Conservation (phyloP, 2,329 filamentous ascomycete species). For the Penicillium sp. region DNA sequence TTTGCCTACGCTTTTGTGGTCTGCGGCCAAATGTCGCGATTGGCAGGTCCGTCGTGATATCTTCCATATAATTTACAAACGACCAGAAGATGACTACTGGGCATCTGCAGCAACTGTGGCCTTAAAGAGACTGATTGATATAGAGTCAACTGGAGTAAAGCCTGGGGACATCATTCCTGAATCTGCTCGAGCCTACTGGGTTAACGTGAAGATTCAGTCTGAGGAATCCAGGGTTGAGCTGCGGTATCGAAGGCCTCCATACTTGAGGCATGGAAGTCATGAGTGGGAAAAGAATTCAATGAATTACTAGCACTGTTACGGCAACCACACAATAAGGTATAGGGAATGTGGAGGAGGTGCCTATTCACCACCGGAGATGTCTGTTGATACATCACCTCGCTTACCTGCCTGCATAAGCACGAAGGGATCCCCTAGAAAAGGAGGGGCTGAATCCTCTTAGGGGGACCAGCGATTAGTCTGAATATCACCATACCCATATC, state of each 20-base stretch:
- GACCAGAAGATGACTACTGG: neutral
- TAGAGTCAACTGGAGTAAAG: conserved; percentile 1
- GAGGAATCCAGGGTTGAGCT: neutral
- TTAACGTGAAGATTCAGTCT: neutral
- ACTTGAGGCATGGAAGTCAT: no score
- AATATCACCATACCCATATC: conserved; percentile 2
- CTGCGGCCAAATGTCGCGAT: neutral
- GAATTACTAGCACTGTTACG: no score
- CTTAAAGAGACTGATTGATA: neutral
- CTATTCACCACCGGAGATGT: neutral
- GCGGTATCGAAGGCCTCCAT: neutral
- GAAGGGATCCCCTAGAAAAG: neutral
- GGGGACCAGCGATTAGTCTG: neutral
- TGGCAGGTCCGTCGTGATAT: conserved; percentile 3
- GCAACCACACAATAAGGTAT: conserved; percentile 2
- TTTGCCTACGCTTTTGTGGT: conserved; percentile 1
- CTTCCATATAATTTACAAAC: neutral
- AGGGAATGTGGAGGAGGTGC: neutral
- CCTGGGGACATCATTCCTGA: neutral
- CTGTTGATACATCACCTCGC: neutral
- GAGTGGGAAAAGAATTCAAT: no score
- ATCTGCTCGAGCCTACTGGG: neutral
- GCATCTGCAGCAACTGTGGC: conserved; percentile 1
- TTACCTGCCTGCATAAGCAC: neutral
- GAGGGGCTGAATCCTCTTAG: neutral